Evolutionary conservation across 2,329 filamentous ascomycete species (phyloP).

Genomic region (Didymella glomerata): DNA sequence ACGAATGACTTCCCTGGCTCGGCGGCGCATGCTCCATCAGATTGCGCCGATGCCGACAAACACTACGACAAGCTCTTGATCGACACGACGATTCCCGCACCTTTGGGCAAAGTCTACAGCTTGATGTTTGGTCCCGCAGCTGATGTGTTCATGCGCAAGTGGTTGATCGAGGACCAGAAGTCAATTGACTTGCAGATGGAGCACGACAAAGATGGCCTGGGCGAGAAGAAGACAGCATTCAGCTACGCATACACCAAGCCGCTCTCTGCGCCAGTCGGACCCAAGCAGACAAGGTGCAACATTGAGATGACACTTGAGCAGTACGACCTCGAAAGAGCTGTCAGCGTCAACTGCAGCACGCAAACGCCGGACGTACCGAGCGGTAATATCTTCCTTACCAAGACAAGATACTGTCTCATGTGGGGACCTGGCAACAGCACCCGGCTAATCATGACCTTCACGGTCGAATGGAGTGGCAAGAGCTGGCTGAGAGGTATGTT

Average conservation of each 20-base stretch:
- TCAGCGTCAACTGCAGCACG: slow-evolving; percentile 82
- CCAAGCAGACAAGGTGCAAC: slow-evolving; percentile 93
- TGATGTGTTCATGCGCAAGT: slow-evolving; percentile 82
- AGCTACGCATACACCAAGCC: slow-evolving; percentile 92
- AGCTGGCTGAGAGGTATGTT: slow-evolving; percentile 91
- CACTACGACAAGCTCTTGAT: slow-evolving; percentile 88
- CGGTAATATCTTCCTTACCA: slow-evolving; percentile 88
- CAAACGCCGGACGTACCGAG: slow-evolving; percentile 95
- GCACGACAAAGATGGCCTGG: slow-evolving; percentile 79
- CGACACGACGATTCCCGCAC: slow-evolving; percentile 86
- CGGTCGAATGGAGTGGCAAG: slow-evolving; percentile 95
- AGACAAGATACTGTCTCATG: slow-evolving; percentile 92
- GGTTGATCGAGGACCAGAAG: slow-evolving; percentile 86
- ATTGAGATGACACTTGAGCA: slow-evolving; percentile 84
- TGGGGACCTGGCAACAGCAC: slow-evolving; percentile 91
- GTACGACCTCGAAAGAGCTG: slow-evolving; percentile 85
- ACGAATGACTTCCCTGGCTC: slow-evolving; percentile 82
- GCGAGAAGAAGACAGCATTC: slow-evolving; percentile 76
- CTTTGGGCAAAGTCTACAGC: slow-evolving; percentile 89
- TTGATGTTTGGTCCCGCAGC: slow-evolving; percentile 86
- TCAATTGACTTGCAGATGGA: slow-evolving; percentile 87
- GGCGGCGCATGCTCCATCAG: slow-evolving; percentile 80
- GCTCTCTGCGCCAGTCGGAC: slow-evolving; percentile 81
- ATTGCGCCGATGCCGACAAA: slow-evolving; percentile 78
- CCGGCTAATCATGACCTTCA: slow-evolving; percentile 84